phyloP scores from a whole-genome alignment of 495 filamentous ascomycete genomes.

The Melanomma pulvis-pyrius region DNA sequence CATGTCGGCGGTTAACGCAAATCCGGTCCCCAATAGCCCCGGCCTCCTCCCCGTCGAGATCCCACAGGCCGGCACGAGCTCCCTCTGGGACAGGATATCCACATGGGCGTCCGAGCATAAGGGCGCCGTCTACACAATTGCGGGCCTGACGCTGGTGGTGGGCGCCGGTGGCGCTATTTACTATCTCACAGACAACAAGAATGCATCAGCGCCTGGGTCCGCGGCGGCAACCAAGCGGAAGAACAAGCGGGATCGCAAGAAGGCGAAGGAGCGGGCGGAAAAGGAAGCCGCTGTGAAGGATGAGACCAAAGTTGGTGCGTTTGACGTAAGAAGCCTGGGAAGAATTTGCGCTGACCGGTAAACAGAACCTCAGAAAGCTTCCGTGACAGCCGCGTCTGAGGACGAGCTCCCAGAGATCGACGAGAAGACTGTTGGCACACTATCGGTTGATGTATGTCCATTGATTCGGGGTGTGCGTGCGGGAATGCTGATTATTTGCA shows the following conservation, averaged over 20 bases:
- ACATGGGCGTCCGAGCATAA: conserved; percentile 96
- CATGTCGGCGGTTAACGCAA: conserved; percentile 31
- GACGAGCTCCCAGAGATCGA: conserved; percentile 86
- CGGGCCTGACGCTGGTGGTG: conserved; percentile 87
- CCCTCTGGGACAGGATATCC: conserved; percentile 84
- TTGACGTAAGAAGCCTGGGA: background rate
- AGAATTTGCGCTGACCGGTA: conserved; percentile 4
- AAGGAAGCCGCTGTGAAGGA: conserved; percentile 52
- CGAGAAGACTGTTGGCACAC: conserved; percentile 68
- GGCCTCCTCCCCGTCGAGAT: conserved; percentile 49
- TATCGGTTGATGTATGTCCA: conserved; percentile 65
- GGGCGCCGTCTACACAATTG: conserved; percentile 91
- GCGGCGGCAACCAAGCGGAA: conserved; percentile 47
- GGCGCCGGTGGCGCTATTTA: conserved; percentile 89
- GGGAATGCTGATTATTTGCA: conserved; percentile 38
- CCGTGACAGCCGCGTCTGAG: conserved; percentile 63
- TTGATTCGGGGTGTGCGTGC: background rate
- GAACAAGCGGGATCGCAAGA: conserved; percentile 64
- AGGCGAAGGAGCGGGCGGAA: conserved; percentile 60
- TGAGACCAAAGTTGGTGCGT: conserved; percentile 20
- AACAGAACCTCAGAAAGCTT: conserved; percentile 51
- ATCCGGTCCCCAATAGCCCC: conserved; percentile 44
- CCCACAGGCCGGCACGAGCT: conserved; percentile 57
- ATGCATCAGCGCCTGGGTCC: conserved; percentile 10
- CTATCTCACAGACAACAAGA: conserved; percentile 64